These are phyloP conservation scores for Leccinum obscurum DNA, from an alignment of 768 basidiomycete genomes.

Conservation along the genomic window DNA sequence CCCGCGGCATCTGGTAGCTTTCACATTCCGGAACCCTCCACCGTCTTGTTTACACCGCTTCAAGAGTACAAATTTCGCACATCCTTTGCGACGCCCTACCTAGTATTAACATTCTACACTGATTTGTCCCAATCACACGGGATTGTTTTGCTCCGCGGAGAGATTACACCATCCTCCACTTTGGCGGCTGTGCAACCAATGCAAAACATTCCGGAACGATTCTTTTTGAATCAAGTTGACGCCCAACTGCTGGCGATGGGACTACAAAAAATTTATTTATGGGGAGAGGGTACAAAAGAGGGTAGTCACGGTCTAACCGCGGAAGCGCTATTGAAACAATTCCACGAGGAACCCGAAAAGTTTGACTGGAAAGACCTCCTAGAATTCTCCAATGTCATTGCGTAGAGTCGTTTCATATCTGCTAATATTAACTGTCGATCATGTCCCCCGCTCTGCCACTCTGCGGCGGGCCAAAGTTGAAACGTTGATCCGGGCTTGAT, in stretches of 20 bases:
- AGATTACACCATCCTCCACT: conserved; percentile 73
- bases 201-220: conserved; percentile 32
- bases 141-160: conserved; percentile 85
- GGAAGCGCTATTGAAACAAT: conserved; percentile 57
- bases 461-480: no score
- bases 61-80: conserved; percentile 88
- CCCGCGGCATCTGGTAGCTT: conserved; percentile 26
- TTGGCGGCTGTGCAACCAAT: conserved; percentile 37
- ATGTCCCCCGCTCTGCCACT: not conserved
- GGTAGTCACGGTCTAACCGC: conserved; percentile 3
- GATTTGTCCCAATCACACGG: conserved; percentile 81
- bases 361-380: conserved; percentile 86
- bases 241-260: conserved; percentile 81
- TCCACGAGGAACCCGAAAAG: conserved; percentile 75
- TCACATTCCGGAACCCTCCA: conserved; percentile 58
- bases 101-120: conserved; percentile 90
- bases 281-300: conserved; percentile 39
- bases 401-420: not conserved
- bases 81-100: conserved; percentile 86
- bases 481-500: no score
- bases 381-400: conserved; percentile 32
- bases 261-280: conserved; percentile 85
- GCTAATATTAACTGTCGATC: not conserved
- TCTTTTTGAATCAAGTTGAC: conserved; percentile 73
- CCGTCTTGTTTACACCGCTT: conserved; percentile 89